These are phyloP conservation scores for Apiospora koreana DNA, from an alignment of 2,329 filamentous ascomycete species.

Conservation along the genomic window DNA sequence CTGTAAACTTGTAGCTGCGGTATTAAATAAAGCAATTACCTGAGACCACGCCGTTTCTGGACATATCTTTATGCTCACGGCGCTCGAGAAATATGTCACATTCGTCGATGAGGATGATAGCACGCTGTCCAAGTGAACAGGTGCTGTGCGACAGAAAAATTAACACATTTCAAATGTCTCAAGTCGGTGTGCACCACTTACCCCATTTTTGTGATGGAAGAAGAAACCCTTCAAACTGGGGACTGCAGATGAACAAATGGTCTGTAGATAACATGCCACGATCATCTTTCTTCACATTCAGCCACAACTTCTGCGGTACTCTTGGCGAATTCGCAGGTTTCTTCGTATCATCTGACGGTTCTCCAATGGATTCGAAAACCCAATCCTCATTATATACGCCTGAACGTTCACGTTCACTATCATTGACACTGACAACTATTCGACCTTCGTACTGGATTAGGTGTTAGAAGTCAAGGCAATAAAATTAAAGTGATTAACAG, in stretches of 20 bases:
- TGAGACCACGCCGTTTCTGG: neutral
- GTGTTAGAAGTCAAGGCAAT: neutral
- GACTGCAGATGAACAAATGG: neutral
- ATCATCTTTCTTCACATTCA: neutral
- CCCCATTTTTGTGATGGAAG: neutral
- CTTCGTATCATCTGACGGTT: neutral
- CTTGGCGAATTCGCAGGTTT: neutral
- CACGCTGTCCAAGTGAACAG: neutral
- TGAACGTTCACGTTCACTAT: neutral
- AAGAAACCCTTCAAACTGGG: neutral
- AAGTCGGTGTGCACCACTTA: neutral
- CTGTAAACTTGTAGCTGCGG: neutral
- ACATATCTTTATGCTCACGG: neutral
- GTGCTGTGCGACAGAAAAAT: neutral
- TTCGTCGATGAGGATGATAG: neutral
- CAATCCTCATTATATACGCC: neutral
- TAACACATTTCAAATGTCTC: neutral
- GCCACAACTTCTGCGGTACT: neutral
- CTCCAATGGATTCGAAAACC: neutral
- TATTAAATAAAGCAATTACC: neutral
- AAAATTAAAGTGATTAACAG: neutral
- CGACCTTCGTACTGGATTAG: neutral
- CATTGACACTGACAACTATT: neutral
- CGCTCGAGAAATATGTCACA: neutral
- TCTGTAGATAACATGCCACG: neutral